Conservation (phyloP, 2,329 filamentous ascomycete genomes). For the Hymenoscyphus repandus region DNA sequence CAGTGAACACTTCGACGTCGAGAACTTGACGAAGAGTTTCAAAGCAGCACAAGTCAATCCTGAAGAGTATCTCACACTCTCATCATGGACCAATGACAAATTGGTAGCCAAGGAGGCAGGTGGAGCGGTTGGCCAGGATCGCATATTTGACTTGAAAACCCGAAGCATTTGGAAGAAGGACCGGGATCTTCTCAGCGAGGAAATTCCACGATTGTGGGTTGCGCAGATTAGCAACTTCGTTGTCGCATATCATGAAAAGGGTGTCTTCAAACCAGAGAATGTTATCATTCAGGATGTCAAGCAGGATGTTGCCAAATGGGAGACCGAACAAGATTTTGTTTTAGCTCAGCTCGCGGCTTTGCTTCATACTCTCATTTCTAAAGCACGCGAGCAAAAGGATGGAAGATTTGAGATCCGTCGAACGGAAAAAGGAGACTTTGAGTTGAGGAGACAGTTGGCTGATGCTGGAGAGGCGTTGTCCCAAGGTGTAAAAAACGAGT, state of each 20-base stretch:
- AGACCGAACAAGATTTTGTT: constrained; percentile 23
- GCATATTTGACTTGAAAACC: constrained; percentile 4
- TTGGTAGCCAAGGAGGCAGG: background rate
- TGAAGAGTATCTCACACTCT: background rate
- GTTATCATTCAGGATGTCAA: constrained; percentile 23
- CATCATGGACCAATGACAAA: background rate
- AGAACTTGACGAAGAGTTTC: background rate
- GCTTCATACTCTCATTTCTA: constrained; percentile 1
- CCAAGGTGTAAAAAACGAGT: background rate
- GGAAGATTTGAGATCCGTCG: background rate
- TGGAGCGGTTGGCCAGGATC: background rate
- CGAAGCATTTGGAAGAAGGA: background rate
- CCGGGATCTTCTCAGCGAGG: constrained; percentile 21
- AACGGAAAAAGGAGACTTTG: background rate
- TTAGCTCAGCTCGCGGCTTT: constrained; percentile 1
- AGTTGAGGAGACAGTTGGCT: constrained; percentile 1
- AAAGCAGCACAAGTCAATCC: background rate
- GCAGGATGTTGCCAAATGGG: constrained; percentile 39
- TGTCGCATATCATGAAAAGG: constrained; percentile 41
- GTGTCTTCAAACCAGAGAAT: constrained; percentile 37
- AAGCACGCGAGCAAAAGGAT: background rate
- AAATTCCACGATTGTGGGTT: constrained; percentile 42
- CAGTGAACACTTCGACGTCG: background rate
- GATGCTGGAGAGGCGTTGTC: constrained; percentile 1
- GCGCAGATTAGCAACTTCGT: constrained; percentile 45